Percentiles rank a stretch among this genome's conserved stretches.
phyloP scores from a whole-genome alignment of 345 rosid species.

The Pistacia atlantica region DNA sequence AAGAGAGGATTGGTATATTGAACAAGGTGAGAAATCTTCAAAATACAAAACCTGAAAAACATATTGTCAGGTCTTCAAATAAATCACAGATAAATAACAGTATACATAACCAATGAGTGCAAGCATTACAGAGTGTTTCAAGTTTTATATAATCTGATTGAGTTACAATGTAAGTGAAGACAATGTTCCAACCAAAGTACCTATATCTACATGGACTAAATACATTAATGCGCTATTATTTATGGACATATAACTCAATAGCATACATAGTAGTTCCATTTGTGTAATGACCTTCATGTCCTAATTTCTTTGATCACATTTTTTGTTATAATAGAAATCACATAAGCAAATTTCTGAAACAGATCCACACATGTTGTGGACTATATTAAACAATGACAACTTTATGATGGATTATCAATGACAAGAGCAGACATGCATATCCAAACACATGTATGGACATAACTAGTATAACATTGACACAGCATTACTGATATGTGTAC shows the following conservation, averaged over 20 bases:
- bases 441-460: neutral
- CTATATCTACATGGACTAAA: neutral
- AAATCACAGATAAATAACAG: neutral
- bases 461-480: neutral
- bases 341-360: neutral
- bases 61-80: slow-evolving; percentile 18
- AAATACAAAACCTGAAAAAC: slow-evolving; percentile 70
- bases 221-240: neutral
- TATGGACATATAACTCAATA: neutral
- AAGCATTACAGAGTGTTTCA: neutral
- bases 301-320: neutral
- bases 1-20: slow-evolving; percentile 47
- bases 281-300: neutral
- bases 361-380: neutral
- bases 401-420: neutral
- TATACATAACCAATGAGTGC: neutral
- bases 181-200: neutral
- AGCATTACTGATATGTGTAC: neutral
- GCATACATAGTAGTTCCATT: neutral
- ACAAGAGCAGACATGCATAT: neutral
- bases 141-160: neutral
- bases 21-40: slow-evolving; percentile 63
- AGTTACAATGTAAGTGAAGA: neutral
- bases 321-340: neutral
- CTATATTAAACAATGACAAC: neutral